Base-by-base conservation (phyloP, 2,329 filamentous ascomycete species). In the Fusarium robinianum region DNA sequence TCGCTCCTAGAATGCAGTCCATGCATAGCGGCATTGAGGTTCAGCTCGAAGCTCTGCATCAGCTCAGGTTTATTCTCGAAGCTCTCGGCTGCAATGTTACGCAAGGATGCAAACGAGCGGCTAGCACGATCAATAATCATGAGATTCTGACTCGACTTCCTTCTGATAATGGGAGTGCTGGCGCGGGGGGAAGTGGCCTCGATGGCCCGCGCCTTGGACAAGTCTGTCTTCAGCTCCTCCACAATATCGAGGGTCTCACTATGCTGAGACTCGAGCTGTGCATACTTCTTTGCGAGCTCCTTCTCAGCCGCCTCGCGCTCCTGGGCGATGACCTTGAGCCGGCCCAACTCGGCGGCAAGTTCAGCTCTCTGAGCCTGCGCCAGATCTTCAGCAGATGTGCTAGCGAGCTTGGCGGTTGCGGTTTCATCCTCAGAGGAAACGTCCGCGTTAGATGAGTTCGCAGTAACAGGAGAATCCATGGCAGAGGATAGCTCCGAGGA, bases 401-500 rank as follows among this genome's bases (percentile, higher is more conserved):
- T 23, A n/a, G 57, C 56, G 14, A 71, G 65, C 56, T 74, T 80
- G n/a, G 70, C 71, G 5, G 70, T 74, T 15, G 71, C 68, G 5
- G 72, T 77, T 7, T 66, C 68, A 8, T 70, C 67, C 8, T 70
- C 69, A 10, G 65, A 66, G 12, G 57, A 52, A 9, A 58, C 47
- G 54, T 84, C 83, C 46, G 75, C 73, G 64, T 84, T 80, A 56
- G 81, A 83, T 35, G 78, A 77, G 57, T 85, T 83, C 52, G 75
- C 76, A 53, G 82, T 84, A 60, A 77, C 76, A 59, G 82, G 81
- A 64, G 87, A 88, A 63, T 87, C 87, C 79, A 87, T 82, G 75
- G 82, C 89, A 67, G 87, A 95, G 63, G 89, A 95, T 67, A 96
- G 80, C 73, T 97, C 94, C 72, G 90, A 94, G 57, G 90, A 96